Base-by-base conservation (phyloP, 495 filamentous ascomycete species). In the Penicillium atrosanguineum region DNA sequence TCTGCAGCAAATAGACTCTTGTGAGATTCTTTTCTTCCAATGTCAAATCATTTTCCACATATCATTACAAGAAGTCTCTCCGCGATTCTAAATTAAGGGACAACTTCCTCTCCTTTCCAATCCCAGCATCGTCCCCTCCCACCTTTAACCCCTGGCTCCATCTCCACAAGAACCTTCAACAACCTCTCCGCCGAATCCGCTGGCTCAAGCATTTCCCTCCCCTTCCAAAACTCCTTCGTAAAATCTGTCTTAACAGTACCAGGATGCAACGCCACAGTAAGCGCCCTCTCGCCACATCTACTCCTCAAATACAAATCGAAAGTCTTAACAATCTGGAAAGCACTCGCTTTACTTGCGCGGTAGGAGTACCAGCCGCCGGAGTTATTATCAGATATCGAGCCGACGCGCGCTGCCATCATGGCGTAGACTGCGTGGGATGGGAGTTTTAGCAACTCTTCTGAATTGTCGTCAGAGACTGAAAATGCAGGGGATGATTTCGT, bases 241-340 rank as follows among this genome's bases (percentile, higher is more conserved):
- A 95, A 71, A 12, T 78, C 85, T 41, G 89, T 92, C 68, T 81
- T 84, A 37, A 95, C 89, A 8, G 88, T 94, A 1, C 91, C 89
- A 5, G 89, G 90, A 72, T 95, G 90, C 66, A 93, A 73, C n/a
- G 76, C 79, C 5, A 95, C 70, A 0, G 79, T 79, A 54, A 91
- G 71, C 1, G 84, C 86, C 39, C 79, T 83, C 4, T 78, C 77
- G 1, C 76, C 82, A 39, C 78, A 76, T 14, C 71, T 70, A 16
- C 70, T 65, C 46, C 63, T 65, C 36, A 94, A 64, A 60, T 87
- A 78, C n/a, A 86, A 67, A 67, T 94, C 90, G 57, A 93, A 83
- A 0, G 80, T 86, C 67, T 86, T 89, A 3, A 82, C 81, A 19
- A 90, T 37, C 50, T 82, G 81, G 51, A 86, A 91, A 4, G 93